These are phyloP conservation scores for Castanospermum australe DNA, from an alignment of 306 rosid genomes.

Conservation along the genomic window DNA sequence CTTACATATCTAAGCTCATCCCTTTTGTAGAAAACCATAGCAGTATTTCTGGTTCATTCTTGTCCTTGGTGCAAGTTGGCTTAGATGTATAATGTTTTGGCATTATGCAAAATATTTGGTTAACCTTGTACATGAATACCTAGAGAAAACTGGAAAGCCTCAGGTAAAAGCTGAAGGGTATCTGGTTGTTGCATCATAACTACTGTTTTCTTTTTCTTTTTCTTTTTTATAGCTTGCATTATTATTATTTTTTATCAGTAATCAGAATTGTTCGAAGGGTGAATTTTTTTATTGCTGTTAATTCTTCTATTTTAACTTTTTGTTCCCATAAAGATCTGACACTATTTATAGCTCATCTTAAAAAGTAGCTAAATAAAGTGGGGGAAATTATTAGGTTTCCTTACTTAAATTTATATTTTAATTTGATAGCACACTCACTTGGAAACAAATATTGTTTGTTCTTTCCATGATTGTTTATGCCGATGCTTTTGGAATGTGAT, in stretches of 20 bases:
- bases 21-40: neutral
- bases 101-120: neutral
- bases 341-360: neutral
- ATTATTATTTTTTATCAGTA: neutral
- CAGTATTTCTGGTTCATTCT: neutral
- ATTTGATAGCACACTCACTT: neutral
- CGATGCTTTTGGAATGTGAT: constrained; percentile 17
- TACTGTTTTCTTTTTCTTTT: neutral
- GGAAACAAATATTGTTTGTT: neutral
- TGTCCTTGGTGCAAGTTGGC: neutral
- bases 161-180: constrained; percentile 1
- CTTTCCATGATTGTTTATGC: constrained; percentile 24
- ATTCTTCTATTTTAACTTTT: neutral
- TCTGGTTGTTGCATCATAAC: neutral
- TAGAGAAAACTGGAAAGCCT: neutral
- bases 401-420: neutral
- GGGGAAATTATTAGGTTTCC: neutral
- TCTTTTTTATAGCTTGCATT: neutral
- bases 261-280: neutral
- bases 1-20: neutral
- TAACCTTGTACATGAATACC: neutral
- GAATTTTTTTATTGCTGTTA: neutral
- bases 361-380: neutral
- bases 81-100: constrained; percentile 9
- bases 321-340: neutral